Evolutionary conservation across 768 basidiomycete genomes (phyloP), one percentile per base, ranked within the genome.

Genomic region (Lentinus brumalis): DNA sequence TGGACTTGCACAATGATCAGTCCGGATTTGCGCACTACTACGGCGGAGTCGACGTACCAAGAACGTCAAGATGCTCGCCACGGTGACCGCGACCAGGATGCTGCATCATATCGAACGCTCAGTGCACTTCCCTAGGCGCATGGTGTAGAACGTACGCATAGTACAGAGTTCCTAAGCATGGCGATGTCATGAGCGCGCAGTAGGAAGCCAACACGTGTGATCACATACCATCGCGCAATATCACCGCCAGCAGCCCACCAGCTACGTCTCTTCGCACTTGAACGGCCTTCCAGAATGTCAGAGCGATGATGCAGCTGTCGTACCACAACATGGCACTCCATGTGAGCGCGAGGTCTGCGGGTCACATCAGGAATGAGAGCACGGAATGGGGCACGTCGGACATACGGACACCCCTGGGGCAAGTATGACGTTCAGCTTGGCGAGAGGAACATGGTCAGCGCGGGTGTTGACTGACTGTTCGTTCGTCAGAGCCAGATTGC

Each of bases 31-130:
- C 6, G 11, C 35, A 35, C 11, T 11, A 35, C 35, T 7, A 11
- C 35, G 11, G 35, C 35, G 11, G 7, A 35, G 5, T 30, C 6
- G 1, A 55, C 59, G 12, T 7, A 60, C 59, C 29, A 60, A 29
- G 47, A 60, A 60, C 15, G 59, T 60, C 29, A 54, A 35, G 46
- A 60, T 60, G 40, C 54, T 60, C 39, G 50, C 41, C 53, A 55
- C 53, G 59, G 54, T 60, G 16, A 55, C 45, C 15, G 59, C 59
- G 31, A 60, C 53, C 16, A 60, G 53, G 53, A 60, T 60, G 10
- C 59, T 60, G 47, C 16, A 2, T 15, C 3, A 6, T 11, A 7
- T 6, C 6, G 35, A 35, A 11, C 7, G 35, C 11, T 6, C 35
- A 35, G 35, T 7, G 21, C 21, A 26, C 21, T 26, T 26, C 2